Evolutionary conservation across 768 basidiomycete genomes (phyloP).

Genomic region (Mycena latifolia): DNA sequence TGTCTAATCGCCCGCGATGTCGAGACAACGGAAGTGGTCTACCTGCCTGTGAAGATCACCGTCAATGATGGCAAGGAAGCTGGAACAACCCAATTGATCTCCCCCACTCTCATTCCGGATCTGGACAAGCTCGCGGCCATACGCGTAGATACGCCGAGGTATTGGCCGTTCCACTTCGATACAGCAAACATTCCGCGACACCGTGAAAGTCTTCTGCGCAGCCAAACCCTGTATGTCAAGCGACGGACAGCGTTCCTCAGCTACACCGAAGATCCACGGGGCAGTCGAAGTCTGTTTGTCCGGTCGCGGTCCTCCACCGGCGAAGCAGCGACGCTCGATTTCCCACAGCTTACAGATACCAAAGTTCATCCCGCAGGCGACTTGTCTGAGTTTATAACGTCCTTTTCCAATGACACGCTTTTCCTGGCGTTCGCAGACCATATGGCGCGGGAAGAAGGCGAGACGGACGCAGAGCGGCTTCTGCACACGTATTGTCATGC

Average conservation of each 20-base stretch:
- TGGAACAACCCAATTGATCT: slow-evolving; percentile 84
- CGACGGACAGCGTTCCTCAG: slow-evolving; percentile 92
- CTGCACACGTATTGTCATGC: slow-evolving; percentile 84
- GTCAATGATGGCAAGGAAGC: slow-evolving; percentile 73
- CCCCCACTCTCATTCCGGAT: slow-evolving; percentile 94
- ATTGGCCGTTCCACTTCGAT: slow-evolving; percentile 94
- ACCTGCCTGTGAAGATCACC: slow-evolving; percentile 91
- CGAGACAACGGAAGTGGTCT: slow-evolving; percentile 90
- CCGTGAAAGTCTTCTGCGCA: slow-evolving; percentile 74
- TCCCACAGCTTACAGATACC: slow-evolving; percentile 78
- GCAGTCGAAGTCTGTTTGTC: slow-evolving; percentile 91
- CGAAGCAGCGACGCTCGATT: slow-evolving; percentile 88
- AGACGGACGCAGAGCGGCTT: slow-evolving; percentile 68
- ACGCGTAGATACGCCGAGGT: slow-evolving; percentile 92
- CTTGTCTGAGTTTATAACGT: slow-evolving; percentile 86
- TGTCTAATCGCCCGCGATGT: slow-evolving; percentile 94
- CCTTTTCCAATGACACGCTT: slow-evolving; percentile 85
- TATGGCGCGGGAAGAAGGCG: slow-evolving; percentile 73
- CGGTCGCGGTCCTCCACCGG: slow-evolving; percentile 88
- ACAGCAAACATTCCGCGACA: slow-evolving; percentile 76
- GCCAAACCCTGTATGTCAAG: slow-evolving; percentile 92
- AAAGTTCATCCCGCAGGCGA: slow-evolving; percentile 79
- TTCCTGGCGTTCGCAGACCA: slow-evolving; percentile 88
- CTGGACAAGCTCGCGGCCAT: slow-evolving; percentile 86
- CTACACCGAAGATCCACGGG: slow-evolving; percentile 94